Evolutionary conservation across 768 basidiomycete genomes (phyloP), one percentile per base, ranked within the genome.

Genomic region (Lanmaoa pseudosensibilis): DNA sequence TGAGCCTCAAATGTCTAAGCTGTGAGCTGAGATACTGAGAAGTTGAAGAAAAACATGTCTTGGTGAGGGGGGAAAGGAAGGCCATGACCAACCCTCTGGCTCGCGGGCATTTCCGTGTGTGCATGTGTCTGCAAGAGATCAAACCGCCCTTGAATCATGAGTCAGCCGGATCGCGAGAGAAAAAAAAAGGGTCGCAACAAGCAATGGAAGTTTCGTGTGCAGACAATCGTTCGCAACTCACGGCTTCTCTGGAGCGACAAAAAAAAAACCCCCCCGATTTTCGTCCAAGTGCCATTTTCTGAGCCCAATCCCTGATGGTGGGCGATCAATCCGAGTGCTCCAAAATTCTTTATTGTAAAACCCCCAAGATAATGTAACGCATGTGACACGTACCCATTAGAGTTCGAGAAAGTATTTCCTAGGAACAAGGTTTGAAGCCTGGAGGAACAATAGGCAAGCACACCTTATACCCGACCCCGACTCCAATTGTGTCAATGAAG

Each of bases 391-490:
- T 43, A 64, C 60, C 52, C 21, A 21, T 56, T 46, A 40, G 33
- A 37, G 43, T 44, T 54, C 39, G 37, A 49, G 21, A 39, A 45
- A 38, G 36, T 15, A 16, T 19, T 9, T 47, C 37, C 46, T 59
- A 33, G 27, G 54, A 52, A 62, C 65, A 69, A 63, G 65, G 68
- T 69, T 60, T 50, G 49, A 34, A 40, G 38, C 40, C 39, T 50
- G 39, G 52, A 50, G 37, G 41, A 60, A 59, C 43, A 50, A 45
- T 21, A 48, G 36, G 49, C 38, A 33, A 49, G 60, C 63, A 59
- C 60, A 69, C 68, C 63, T 65, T 63, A 67, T 54, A 56, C 34
- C 69, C 66, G 68, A 68, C 58, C 34, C 69, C 66, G 68, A 68
- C 58, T 27, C 44, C 33, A 30, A 33, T 49, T 38, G 54, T 55